Conservation (phyloP, 129 eudicot species). For the Calendula officinalis region DNA sequence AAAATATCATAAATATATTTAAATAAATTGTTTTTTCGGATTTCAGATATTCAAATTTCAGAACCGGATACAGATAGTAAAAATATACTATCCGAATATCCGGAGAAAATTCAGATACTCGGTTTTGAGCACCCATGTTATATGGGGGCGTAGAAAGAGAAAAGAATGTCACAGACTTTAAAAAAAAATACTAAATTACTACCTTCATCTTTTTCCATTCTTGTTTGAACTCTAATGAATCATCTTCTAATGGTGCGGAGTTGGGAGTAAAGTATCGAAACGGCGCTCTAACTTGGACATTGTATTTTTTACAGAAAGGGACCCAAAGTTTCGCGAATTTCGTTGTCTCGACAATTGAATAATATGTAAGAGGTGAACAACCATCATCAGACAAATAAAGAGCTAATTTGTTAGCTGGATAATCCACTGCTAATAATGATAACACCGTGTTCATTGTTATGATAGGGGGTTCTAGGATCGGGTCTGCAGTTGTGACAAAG, state of each 20-base stretch:
- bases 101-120: too few species aligned
- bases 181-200: background rate
- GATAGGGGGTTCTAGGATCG: constrained; percentile 30
- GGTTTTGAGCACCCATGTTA: too few species aligned
- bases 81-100: too few species aligned
- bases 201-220: constrained; percentile 57
- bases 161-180: too few species aligned
- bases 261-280: constrained; percentile 12
- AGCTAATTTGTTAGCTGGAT: constrained; percentile 31
- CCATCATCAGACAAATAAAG: constrained; percentile 36
- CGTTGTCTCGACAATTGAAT: constrained; percentile 18
- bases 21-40: too few species aligned
- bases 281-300: constrained; percentile 17
- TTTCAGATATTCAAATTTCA: too few species aligned
- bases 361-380: constrained; percentile 23
- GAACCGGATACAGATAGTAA: too few species aligned
- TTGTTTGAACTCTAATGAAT: constrained; percentile 32
- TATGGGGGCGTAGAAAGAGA: too few species aligned
- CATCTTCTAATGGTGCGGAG: background rate
- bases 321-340: constrained; percentile 20
- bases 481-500: constrained; percentile 39
- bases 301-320: constrained; percentile 25
- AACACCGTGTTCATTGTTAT: constrained; percentile 39
- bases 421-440: constrained; percentile 32
- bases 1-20: too few species aligned